Evolutionary conservation across 139 green algal genomes (phyloP), one percentile per base, ranked within the genome.

Genomic region (Micromonas pusilla): DNA sequence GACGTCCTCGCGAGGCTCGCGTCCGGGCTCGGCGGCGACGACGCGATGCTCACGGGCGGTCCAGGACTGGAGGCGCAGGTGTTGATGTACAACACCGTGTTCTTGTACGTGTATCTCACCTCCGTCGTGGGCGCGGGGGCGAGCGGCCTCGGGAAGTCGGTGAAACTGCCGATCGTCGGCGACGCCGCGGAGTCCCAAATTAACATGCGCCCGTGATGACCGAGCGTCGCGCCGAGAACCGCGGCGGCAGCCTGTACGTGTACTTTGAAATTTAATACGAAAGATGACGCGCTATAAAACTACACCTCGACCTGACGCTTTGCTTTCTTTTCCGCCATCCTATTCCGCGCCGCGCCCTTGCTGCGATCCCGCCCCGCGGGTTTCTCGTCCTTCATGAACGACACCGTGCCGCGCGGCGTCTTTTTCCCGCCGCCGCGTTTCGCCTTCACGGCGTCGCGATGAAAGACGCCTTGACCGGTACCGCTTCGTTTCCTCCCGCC

Each of bases 71-170:
- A 82, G 77, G 77, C 77, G 39, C 31, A 73, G 67, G 38, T 72
- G 1, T 26, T 80, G 19, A 26, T 82, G 23, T 77, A 68, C 66
- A 82, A 82, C 53, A 72, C 53, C 28, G 71, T 68, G 19, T 82
- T 77, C 31, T 52, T 82, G 9, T 82, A 70, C 30, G 71, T 79
- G 1, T 77, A 72, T n/a, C 26, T 82, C 1, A 72, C 28, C 19
- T 77, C 52, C 38, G 34, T 67, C 13, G 54, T 52, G 4, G 77
- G 66, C 26, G 28, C 66, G 19, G 64, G 45, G 21, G 16, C 25
- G 1, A 53, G 36, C 31, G 26, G 33, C 1, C 20, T 30, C 3
- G 77, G 77, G 19, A 82, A 82, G 53, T 26, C 30, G 4, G 31
- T 71, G 9, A 71, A 77, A 28, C 62, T 82, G 31, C 77, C 77